Percentiles rank a stretch among this genome's conserved stretches.
Conservation (phyloP, 106 monocot genomes). For the Iris macrosiphon region DNA sequence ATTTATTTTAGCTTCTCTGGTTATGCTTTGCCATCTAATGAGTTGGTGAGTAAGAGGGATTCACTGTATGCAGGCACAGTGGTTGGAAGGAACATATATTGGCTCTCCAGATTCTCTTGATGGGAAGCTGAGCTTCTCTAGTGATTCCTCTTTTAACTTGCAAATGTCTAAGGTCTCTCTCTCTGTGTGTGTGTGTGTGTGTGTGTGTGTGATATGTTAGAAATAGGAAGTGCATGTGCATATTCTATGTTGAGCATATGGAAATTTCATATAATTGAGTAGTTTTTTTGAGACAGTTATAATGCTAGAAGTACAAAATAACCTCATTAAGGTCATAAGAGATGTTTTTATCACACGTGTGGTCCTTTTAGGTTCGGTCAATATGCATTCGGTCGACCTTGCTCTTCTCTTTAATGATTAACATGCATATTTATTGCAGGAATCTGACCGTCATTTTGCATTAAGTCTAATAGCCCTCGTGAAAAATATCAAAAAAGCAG, state of each 20-base stretch:
- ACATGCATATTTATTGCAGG: conserved; percentile 30
- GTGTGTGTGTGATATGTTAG: too few species aligned
- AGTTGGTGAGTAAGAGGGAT: background rate
- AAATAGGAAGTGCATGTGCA: too few species aligned
- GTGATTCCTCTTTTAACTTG: conserved; percentile 39
- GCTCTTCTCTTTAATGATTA: background rate
- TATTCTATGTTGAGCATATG: too few species aligned
- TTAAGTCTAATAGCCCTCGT: conserved; percentile 46
- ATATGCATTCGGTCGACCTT: too few species aligned
- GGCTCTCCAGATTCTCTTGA: conserved; percentile 29
- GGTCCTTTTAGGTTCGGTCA: too few species aligned
- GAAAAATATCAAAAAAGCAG: conserved; percentile 38
- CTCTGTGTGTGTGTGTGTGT: background rate
- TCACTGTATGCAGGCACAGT: conserved; percentile 45
- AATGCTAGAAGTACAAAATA: too few species aligned
- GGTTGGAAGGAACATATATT: conserved; percentile 58
- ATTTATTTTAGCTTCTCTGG: background rate
- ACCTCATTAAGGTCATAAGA: too few species aligned
- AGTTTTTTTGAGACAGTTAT: too few species aligned
- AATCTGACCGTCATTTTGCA: conserved; percentile 54
- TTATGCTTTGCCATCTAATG: background rate
- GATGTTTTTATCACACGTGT: too few species aligned
- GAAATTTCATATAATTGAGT: too few species aligned
- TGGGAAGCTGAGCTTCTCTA: conserved; percentile 47
- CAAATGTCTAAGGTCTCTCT: conserved; percentile 53